Conservation (phyloP, 1,139 yeast genomes). For the Protomyces inouyei region DNA sequence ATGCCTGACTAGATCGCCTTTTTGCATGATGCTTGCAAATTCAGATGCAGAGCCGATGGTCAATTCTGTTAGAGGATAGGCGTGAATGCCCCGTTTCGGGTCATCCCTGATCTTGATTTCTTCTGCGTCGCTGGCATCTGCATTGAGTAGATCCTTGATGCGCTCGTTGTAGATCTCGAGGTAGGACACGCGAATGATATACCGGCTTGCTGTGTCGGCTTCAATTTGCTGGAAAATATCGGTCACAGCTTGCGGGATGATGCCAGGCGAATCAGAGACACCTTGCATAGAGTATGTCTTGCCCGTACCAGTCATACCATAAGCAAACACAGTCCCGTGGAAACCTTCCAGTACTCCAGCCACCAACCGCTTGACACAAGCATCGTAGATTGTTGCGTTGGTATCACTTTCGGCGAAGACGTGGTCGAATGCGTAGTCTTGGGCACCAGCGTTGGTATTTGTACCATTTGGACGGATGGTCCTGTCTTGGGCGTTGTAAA, state of each 20-base stretch:
- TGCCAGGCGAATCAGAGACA: constrained; percentile 59
- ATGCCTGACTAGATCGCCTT: constrained; percentile 68
- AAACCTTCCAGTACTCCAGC: constrained; percentile 67
- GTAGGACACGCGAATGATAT: constrained; percentile 59
- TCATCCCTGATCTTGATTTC: constrained; percentile 77
- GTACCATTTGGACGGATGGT: neutral
- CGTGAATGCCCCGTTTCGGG: constrained; percentile 63
- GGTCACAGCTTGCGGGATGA: constrained; percentile 67
- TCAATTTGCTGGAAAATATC: constrained; percentile 56
- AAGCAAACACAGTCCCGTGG: constrained; percentile 86
- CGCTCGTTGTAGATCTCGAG: constrained; percentile 88
- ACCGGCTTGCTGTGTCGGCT: constrained; percentile 37
- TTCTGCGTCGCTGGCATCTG: constrained; percentile 33
- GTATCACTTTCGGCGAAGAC: constrained; percentile 49
- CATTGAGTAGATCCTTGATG: constrained; percentile 60
- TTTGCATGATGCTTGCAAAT: constrained; percentile 53
- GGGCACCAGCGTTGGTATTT: neutral
- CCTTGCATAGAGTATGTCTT: constrained; percentile 92
- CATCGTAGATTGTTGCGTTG: constrained; percentile 58
- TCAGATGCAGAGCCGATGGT: constrained; percentile 55
- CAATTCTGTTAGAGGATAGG: constrained; percentile 68
- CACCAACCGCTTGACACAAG: constrained; percentile 59
- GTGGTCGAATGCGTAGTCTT: constrained; percentile 62
- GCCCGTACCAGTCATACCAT: constrained; percentile 96
- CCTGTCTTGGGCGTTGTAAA: neutral